Conservation (phyloP, 352 stramenopile species). For the Phytophthora vignae region DNA sequence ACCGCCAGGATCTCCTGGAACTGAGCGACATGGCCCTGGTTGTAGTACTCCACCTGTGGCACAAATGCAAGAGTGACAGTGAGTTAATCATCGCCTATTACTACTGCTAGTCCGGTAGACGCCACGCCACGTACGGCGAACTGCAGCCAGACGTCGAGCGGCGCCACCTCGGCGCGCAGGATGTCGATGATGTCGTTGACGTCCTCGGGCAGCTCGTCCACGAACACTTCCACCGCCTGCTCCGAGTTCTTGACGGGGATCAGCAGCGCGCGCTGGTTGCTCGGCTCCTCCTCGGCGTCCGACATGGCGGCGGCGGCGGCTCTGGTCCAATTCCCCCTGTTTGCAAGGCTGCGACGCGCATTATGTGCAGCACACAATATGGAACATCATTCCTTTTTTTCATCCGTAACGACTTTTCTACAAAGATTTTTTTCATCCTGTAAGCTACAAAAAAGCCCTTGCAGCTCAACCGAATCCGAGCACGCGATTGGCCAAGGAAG, state of each 20-base stretch:
- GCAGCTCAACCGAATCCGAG: too few species aligned
- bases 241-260: constrained; percentile 93
- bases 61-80: constrained; percentile 9
- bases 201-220: constrained; percentile 90
- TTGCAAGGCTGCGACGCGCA: not conserved
- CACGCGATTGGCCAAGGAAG: too few species aligned
- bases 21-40: constrained; percentile 78
- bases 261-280: constrained; percentile 75
- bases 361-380: not conserved
- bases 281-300: constrained; percentile 45
- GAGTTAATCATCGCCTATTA: too few species aligned
- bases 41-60: constrained; percentile 89
- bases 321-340: constrained; percentile 24
- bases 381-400: too few species aligned
- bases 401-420: too few species aligned
- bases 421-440: too few species aligned
- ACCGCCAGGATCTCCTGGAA: constrained; percentile 90
- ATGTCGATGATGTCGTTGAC: constrained; percentile 94
- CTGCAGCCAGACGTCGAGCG: constrained; percentile 92
- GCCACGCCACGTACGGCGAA: constrained; percentile 74
- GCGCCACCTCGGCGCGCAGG: constrained; percentile 89
- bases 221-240: constrained; percentile 91
- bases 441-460: too few species aligned
- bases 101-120: not conserved
- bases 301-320: constrained; percentile 24